Evolutionary conservation across 495 filamentous ascomycete species (phyloP), one percentile per base, ranked within the genome.

Genomic region (Neohortaea acidophila): DNA sequence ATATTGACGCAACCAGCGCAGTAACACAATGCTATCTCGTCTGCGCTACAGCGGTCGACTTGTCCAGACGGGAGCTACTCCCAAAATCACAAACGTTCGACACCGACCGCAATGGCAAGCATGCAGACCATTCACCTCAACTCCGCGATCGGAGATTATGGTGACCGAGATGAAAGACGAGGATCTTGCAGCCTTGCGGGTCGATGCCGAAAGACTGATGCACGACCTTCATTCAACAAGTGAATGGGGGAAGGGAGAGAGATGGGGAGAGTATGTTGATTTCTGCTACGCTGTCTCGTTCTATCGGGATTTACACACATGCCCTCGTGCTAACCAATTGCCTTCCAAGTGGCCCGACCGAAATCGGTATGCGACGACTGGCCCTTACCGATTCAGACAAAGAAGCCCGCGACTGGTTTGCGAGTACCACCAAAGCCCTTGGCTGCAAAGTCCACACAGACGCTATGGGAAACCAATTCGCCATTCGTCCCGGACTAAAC

Each of bases 391-490:
- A 82, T 49, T 63, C 73, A 15, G 81, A 85, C 56, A 81, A 77
- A 49, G 51, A 67, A 45, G 79, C 68, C 14, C 71, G 81, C 23
- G 71, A 82, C 46, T 87, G 80, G 80, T 84, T 87, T 44, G 68
- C 78, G 7, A 53, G 75, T 21, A 75, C 74, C 9, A 77, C 75
- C 11, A 59, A 66, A 49, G 58, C 58, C 2, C 55, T 85, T 3
- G 77, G 74, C 15, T 84, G 80, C 54, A 57, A 66, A 7, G 61
- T 73, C 21, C 69, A 64, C 3, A 54, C 73, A 12, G 76, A 81
- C 51, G 56, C 68, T 27, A 78, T 81, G 73, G 59, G 59, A 2
- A 87, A 87, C 40, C 80, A 77, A 43, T 87, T 84, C 51, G 81
- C 81, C 3, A 60, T 80, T 2, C 67, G 75, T 18, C 67, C 72